Percentiles rank a stretch among this genome's conserved stretches.
Evolutionary conservation across 176 grass and related monocot species (phyloP).

Genomic region (Triticum aestivum): IWGSC_CS_RefSeq_v2.1 NC_057801.1:109504012-109504511

Average conservation of each 20-base stretch:
- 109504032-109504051: background rate
- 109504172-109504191: background rate
- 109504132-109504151: background rate
- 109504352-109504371: constrained; percentile 38
- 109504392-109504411: constrained; percentile 53
- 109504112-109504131: constrained; percentile 44
- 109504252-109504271: constrained; percentile 54
- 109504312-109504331: constrained; percentile 40
- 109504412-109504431: constrained; percentile 46
- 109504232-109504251: constrained; percentile 37
- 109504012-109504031: background rate
- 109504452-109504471: constrained; percentile 50
- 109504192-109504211: background rate
- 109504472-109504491: constrained; percentile 37
- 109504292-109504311: constrained; percentile 36
- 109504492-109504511: constrained; percentile 25
- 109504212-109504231: constrained; percentile 13
- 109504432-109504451: constrained; percentile 50
- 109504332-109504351: constrained; percentile 12
- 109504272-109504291: constrained; percentile 44
- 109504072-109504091: background rate
- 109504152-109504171: constrained; percentile 20
- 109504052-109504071: background rate
- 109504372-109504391: constrained; percentile 44
- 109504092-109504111: constrained; percentile 42